A percentile compares a stretch with the other conserved stretches of the same genome.
phyloP scores from a whole-genome alignment of 148 eudicot species.

The Vaccinium macrocarpon region DNA sequence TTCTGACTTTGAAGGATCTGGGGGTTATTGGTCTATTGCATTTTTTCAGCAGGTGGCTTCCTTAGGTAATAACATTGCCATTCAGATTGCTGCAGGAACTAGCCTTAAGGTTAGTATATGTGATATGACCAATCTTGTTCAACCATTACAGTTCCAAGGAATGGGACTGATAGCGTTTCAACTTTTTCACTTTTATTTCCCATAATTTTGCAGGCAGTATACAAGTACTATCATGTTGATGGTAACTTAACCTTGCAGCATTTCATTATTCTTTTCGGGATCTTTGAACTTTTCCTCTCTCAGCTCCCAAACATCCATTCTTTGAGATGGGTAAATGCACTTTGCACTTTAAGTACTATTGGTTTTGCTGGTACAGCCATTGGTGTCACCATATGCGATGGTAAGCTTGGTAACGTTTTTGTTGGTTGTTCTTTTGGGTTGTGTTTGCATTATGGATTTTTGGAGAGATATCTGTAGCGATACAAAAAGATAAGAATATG shows the following conservation, averaged over 20 bases:
- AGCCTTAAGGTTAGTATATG: conserved; percentile 38
- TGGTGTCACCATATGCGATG: conserved; percentile 38
- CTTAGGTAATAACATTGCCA: conserved; percentile 47
- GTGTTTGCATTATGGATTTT: neutral
- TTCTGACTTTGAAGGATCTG: conserved; percentile 30
- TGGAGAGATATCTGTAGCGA: neutral
- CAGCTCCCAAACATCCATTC: conserved; percentile 45
- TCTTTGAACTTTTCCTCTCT: conserved; percentile 41
- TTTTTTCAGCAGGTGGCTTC: conserved; percentile 54
- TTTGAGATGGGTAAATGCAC: conserved; percentile 41
- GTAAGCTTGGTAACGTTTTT: conserved; percentile 18
- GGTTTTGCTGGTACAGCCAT: conserved; percentile 46
- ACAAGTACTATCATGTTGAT: conserved; percentile 33
- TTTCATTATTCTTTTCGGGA: conserved; percentile 42
- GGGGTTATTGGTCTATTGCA: conserved; percentile 52
- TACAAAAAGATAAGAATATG: neutral
- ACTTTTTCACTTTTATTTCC: neutral
- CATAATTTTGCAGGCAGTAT: conserved; percentile 35
- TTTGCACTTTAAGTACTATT: conserved; percentile 41
- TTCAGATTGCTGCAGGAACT: conserved; percentile 53
- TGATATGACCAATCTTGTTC: neutral
- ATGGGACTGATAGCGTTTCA: neutral
- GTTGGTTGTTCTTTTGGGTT: neutral
- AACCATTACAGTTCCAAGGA: neutral
- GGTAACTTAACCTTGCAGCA: conserved; percentile 42